Percentiles rank a stretch among this genome's conserved stretches.
These are phyloP conservation scores for Phytophthora agathidicida DNA, from an alignment of 352 stramenopile species.

Conservation along the genomic window DNA sequence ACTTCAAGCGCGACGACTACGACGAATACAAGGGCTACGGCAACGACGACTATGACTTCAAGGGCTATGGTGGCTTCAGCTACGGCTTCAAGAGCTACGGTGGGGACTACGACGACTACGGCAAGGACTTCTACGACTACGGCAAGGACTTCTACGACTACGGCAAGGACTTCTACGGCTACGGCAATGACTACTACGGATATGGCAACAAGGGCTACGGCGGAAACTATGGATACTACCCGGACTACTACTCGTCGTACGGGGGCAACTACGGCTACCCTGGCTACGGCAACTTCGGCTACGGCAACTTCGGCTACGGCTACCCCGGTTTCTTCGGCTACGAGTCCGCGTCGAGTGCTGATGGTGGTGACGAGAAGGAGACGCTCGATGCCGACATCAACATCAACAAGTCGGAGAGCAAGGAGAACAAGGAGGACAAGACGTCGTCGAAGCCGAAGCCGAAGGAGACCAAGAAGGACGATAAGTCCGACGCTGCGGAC, in stretches of 20 bases:
- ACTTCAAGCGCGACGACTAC: no score
- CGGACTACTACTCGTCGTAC: conserved; percentile 5
- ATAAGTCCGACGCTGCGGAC: conserved; percentile 1
- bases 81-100: no score
- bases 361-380: background rate
- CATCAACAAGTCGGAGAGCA: background rate
- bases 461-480: conserved; percentile 15
- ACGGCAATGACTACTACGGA: no score
- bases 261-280: no score
- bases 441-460: background rate
- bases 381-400: background rate
- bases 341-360: conserved; percentile 1
- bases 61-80: no score
- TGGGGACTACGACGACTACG: no score
- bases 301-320: conserved; percentile 9
- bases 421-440: conserved; percentile 10
- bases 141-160: no score
- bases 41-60: no score
- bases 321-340: conserved; percentile 6
- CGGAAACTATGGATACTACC: conserved; percentile 4
- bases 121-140: no score
- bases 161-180: no score
- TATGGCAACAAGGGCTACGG: no score
- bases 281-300: conserved; percentile 3
- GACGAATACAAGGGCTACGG: no score